Base-by-base conservation (phyloP, 169 alveolate species). In the Plasmodium reichenowi region DNA sequence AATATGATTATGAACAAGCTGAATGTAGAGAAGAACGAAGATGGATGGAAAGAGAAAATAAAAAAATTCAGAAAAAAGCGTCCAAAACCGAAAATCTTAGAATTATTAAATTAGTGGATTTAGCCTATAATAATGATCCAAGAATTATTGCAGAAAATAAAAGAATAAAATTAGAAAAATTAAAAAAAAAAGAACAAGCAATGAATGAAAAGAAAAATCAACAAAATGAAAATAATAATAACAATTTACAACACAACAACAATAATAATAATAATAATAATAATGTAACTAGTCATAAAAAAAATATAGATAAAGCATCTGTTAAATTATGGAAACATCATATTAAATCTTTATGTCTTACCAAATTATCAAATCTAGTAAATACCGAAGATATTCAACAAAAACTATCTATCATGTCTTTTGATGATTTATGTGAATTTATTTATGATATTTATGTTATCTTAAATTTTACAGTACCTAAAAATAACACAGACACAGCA, bases 21-120 rank as follows among this genome's bases (percentile, higher is more conserved):
- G 97, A 95, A 59, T 96, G 97, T 74, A 80, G 98, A 88, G 98
- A 96, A 74, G 99, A 97, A 92, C 95, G 97, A 86, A 93, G 99
- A 74, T 97, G 98, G 97, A 97, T 97, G 99, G 97, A 96, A 67
- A 96, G 97, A 59, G 98, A 97, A 86, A 97, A 97, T 94, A 94
- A 91, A 64, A 97, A 96, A 93, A 95, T 96, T 74, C 97, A 96
- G 67, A 94, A 95, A 13, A 95, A 96, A 74, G 95, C 96, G 17
- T 88, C 93, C 24, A 97, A 94, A 86, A 94, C 93, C 64, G 99
- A 97, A 92, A 94, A 96, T 70, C 88, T 96, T 22, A 93, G 99
- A 93, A 96, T 97, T 20, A 96, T 94, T 58, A 96, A 95, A 91
- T 94, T 97, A 22, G 98, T 96, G 17, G 97, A 96, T 88, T 72